Percentiles rank a stretch among this genome's conserved stretches.
Evolutionary conservation across 2,329 filamentous ascomycete species (phyloP).

Genomic region (Graphilbum fragrans): DNA sequence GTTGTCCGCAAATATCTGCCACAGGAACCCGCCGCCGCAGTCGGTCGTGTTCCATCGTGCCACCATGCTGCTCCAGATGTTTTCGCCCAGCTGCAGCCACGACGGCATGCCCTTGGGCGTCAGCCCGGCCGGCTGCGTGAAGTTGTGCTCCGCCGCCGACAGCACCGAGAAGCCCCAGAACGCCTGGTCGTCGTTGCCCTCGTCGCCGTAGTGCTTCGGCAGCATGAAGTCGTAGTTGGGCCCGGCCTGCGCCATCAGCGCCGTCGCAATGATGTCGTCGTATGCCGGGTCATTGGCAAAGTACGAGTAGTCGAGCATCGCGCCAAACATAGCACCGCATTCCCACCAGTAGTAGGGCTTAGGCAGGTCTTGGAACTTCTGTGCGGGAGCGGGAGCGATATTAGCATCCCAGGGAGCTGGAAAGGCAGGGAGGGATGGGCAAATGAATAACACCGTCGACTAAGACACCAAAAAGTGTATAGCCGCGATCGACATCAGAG

Average conservation of each 20-base stretch:
- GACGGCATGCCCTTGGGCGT: slow-evolving; percentile 53
- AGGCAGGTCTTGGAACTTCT: slow-evolving; percentile 50
- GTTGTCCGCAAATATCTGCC: slow-evolving; percentile 73
- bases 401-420: neutral
- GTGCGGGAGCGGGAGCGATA: neutral
- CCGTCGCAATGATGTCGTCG: slow-evolving; percentile 45
- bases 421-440: neutral
- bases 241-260: slow-evolving; percentile 45
- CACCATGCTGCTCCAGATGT: slow-evolving; percentile 61
- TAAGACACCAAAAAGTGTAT: too few species aligned
- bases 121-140: slow-evolving; percentile 44
- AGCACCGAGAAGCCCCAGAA: slow-evolving; percentile 62
- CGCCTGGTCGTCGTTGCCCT: slow-evolving; percentile 65
- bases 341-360: slow-evolving; percentile 61
- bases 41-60: slow-evolving; percentile 54
- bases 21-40: slow-evolving; percentile 63
- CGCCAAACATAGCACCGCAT: slow-evolving; percentile 52
- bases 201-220: slow-evolving; percentile 39
- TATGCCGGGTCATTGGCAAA: slow-evolving; percentile 52
- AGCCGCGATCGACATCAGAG: too few species aligned
- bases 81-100: slow-evolving; percentile 56
- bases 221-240: slow-evolving; percentile 48
- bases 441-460: neutral
- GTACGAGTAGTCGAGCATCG: slow-evolving; percentile 58
- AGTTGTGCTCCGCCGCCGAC: slow-evolving; percentile 56